phyloP scores from a whole-genome alignment of 208 protist genomes.

The Acanthamoeba culbertsoni region DNA sequence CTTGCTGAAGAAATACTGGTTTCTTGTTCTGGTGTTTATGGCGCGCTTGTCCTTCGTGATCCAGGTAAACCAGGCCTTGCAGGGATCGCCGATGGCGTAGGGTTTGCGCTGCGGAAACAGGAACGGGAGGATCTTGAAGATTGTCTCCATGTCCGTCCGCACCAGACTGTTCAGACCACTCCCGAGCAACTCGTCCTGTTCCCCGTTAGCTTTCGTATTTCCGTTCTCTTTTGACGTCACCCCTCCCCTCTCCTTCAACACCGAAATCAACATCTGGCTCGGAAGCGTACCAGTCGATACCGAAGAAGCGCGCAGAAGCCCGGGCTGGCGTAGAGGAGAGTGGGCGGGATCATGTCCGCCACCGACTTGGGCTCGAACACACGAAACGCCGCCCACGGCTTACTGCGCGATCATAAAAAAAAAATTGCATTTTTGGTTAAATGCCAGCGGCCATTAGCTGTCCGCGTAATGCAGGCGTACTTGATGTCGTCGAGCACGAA shows the following conservation, averaged over 20 bases:
- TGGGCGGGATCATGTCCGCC: background rate
- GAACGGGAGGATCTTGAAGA: background rate
- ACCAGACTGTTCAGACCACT: background rate
- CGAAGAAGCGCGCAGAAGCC: background rate
- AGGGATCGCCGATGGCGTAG: background rate
- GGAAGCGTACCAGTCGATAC: background rate
- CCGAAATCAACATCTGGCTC: background rate
- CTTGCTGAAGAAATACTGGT: slow-evolving; percentile 40
- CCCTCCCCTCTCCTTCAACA: background rate
- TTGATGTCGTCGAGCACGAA: background rate
- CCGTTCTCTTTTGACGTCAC: background rate
- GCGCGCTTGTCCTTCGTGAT: slow-evolving; percentile 22
- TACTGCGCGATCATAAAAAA: background rate
- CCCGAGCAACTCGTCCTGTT: background rate
- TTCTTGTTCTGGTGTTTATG: background rate
- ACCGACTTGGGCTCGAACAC: background rate
- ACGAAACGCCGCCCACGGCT: background rate
- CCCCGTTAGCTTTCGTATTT: too few species aligned
- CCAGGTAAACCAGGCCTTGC: background rate
- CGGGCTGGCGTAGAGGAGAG: background rate
- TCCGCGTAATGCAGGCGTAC: too few species aligned
- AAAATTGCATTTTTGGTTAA: too few species aligned
- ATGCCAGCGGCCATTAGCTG: too few species aligned
- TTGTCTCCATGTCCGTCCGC: background rate
- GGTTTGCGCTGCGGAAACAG: background rate